A percentile compares a stretch with the other conserved stretches of the same genome.
Conservation (phyloP, 805 yeast species). For the Lipomyces kockii region DNA sequence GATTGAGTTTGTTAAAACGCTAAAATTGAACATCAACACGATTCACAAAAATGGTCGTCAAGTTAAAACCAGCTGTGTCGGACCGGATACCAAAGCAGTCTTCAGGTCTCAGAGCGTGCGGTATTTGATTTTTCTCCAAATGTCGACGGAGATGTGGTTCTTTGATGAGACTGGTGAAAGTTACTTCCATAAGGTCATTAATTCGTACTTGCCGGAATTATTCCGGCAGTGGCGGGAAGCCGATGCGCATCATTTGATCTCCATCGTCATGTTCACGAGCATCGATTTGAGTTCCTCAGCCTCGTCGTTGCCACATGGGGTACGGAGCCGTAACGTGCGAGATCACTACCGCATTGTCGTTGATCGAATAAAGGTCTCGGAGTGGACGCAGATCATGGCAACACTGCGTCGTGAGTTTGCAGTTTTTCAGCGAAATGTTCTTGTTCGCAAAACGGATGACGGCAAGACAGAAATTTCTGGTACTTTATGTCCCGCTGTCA, state of each 20-base stretch:
- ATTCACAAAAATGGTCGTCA: conserved; percentile 47
- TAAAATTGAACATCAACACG: conserved; percentile 65
- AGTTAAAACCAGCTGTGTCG: conserved; percentile 27
- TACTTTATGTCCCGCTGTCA: conserved; percentile 78
- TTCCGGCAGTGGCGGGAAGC: conserved; percentile 85
- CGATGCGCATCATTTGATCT: conserved; percentile 87
- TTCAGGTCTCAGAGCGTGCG: conserved; percentile 92
- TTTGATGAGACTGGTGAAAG: conserved; percentile 96
- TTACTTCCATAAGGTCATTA: conserved; percentile 87
- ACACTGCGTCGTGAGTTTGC: conserved; percentile 83
- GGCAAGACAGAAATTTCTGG: conserved; percentile 56
- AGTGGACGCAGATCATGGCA: conserved; percentile 93
- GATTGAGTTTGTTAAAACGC: conserved; percentile 61
- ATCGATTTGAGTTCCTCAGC: conserved; percentile 46
- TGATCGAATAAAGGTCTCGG: conserved; percentile 84
- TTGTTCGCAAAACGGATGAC: conserved; percentile 50
- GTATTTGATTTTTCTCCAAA: conserved; percentile 79
- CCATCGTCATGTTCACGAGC: conserved; percentile 85
- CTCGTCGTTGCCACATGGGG: conserved; percentile 62
- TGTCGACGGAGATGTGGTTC: conserved; percentile 96
- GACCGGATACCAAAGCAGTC: conserved; percentile 67
- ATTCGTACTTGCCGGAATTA: conserved; percentile 87
- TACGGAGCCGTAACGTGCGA: conserved; percentile 64
- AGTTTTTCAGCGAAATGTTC: conserved; percentile 74
- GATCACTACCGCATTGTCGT: conserved; percentile 94